Evolutionary conservation across 495 filamentous ascomycete species (phyloP).

Genomic region (Cercophora sp.): DNA sequence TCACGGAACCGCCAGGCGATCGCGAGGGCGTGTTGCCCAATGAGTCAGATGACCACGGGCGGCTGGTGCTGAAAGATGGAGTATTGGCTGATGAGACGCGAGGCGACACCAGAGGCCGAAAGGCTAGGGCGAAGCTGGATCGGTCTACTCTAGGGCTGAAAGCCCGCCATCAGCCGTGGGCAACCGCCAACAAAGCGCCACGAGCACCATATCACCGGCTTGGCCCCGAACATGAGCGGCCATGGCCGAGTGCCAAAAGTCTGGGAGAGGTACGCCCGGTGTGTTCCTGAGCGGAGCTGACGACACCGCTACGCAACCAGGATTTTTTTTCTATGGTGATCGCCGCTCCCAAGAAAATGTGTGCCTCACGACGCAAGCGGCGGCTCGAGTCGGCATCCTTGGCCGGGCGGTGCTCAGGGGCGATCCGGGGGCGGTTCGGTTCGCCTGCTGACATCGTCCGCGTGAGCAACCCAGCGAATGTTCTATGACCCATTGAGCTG

Average conservation of each 20-base stretch:
- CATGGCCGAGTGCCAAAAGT: background rate
- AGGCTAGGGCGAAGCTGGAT: background rate
- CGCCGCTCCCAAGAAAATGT: background rate
- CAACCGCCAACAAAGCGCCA: background rate
- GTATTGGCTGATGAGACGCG: background rate
- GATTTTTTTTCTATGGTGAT: background rate
- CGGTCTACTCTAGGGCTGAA: background rate
- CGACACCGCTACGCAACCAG: too few species aligned
- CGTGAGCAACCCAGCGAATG: background rate
- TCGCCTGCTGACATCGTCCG: background rate
- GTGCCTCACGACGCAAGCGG: background rate
- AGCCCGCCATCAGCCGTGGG: constrained; percentile 9
- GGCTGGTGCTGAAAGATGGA: background rate
- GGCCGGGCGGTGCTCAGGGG: background rate
- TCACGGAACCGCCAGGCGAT: too few species aligned
- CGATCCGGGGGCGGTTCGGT: background rate
- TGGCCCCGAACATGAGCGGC: background rate
- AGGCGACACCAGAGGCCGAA: background rate
- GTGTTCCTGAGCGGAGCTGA: background rate
- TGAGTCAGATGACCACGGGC: constrained; percentile 6
- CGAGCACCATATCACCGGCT: background rate
- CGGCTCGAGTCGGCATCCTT: background rate
- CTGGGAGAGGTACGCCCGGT: background rate
- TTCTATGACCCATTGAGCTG: background rate
- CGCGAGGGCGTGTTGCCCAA: too few species aligned